Percentiles rank a stretch among this genome's conserved stretches.
These are phyloP conservation scores for Lojkania enalia DNA, from an alignment of 2,329 filamentous ascomycete genomes.

Conservation along the genomic window DNA sequence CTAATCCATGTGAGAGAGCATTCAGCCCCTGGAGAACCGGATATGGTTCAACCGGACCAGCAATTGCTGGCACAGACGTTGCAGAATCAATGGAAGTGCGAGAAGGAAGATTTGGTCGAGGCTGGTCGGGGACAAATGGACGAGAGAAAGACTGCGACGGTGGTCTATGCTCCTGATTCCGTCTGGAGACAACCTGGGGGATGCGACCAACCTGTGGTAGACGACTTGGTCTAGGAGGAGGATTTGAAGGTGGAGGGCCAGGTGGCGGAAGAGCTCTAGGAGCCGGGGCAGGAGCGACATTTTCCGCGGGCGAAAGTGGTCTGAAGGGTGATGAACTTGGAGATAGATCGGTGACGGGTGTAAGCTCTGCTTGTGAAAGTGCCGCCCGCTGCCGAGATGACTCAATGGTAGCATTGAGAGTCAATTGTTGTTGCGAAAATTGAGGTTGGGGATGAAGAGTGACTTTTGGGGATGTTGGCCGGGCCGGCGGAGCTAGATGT, in stretches of 20 bases:
- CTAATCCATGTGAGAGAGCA: slow-evolving; percentile 42
- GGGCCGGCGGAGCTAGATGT: slow-evolving; percentile 25
- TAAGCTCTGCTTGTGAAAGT: slow-evolving; percentile 30
- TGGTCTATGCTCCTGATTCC: slow-evolving; percentile 64
- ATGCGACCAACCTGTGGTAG: slow-evolving; percentile 84
- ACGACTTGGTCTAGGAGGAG: slow-evolving; percentile 60
- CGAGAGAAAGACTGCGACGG: slow-evolving; percentile 83
- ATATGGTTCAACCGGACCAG: slow-evolving; percentile 38
- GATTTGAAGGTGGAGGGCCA: slow-evolving; percentile 27
- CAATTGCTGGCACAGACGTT: slow-evolving; percentile 29
- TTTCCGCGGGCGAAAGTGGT: slow-evolving; percentile 20
- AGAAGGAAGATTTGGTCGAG: slow-evolving; percentile 38
- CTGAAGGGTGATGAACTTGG: slow-evolving; percentile 32
- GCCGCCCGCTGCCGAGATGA: slow-evolving; percentile 1
- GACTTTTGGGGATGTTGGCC: slow-evolving; percentile 45
- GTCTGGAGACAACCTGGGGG: slow-evolving; percentile 73
- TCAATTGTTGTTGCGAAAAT: slow-evolving; percentile 21
- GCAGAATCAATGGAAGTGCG: slow-evolving; percentile 40
- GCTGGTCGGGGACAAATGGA: slow-evolving; percentile 64
- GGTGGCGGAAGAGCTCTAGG: slow-evolving; percentile 23
- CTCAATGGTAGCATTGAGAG: slow-evolving; percentile 25
- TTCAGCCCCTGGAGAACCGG: slow-evolving; percentile 39
- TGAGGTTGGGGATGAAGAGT: slow-evolving; percentile 27
- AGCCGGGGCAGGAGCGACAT: slow-evolving; percentile 1
- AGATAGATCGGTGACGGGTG: slow-evolving; percentile 41